These are phyloP conservation scores for Xylaria polymorpha DNA, from an alignment of 2,329 filamentous ascomycete genomes.

Conservation along the genomic window DNA sequence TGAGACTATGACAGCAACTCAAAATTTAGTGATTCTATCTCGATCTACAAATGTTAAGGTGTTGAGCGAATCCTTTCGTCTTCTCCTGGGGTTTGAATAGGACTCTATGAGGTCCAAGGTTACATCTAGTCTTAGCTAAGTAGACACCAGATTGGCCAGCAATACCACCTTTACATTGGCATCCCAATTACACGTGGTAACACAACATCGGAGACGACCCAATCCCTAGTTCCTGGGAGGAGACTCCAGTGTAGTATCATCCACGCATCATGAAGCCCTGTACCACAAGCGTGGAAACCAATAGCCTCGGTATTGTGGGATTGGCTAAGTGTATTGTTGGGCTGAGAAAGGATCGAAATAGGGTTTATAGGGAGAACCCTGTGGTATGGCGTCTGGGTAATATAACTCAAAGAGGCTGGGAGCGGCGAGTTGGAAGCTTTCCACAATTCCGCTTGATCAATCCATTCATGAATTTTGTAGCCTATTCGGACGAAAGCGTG, in stretches of 20 bases:
- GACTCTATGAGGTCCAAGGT: background rate
- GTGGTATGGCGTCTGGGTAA: background rate
- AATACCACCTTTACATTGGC: background rate
- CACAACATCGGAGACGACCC: background rate
- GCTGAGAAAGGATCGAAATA: background rate
- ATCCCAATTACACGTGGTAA: conserved; percentile 5
- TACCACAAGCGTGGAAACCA: background rate
- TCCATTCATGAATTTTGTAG: background rate
- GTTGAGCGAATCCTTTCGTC: background rate
- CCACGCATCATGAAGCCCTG: background rate
- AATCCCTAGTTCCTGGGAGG: background rate
- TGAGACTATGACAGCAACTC: background rate
- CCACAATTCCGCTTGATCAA: background rate
- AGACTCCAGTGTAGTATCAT: conserved; percentile 2
- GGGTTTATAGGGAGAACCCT: background rate
- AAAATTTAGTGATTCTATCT: background rate
- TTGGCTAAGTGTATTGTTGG: background rate
- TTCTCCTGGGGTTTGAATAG: background rate
- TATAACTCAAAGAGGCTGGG: background rate
- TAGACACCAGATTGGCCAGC: background rate
- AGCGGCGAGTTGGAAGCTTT: background rate
- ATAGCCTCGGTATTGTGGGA: background rate
- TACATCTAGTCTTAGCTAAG: background rate
- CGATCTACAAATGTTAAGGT: no score
- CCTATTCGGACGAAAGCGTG: background rate